Conservation (phyloP, 1,139 yeast genomes). For the Blastobotrys illinoisensis region DNA sequence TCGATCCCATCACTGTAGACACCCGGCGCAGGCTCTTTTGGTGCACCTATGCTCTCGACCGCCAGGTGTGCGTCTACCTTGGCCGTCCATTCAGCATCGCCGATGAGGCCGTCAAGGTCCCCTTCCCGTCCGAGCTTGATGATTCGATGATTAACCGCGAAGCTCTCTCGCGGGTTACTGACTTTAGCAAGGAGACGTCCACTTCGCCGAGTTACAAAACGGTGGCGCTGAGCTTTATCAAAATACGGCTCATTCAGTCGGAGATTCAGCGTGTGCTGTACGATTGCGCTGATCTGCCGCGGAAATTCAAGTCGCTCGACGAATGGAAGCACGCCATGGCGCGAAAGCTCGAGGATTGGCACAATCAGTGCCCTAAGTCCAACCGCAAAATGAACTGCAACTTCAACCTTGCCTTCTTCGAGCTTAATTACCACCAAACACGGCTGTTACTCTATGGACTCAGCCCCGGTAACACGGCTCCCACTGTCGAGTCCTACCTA, state of each 20-base stretch:
- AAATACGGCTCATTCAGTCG: conserved; percentile 67
- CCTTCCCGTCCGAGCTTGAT: conserved; percentile 69
- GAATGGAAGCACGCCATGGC: conserved; percentile 57
- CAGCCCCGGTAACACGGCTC: conserved; percentile 59
- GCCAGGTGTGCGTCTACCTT: conserved; percentile 68
- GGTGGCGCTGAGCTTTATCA: conserved; percentile 60
- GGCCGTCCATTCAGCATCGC: conserved; percentile 74
- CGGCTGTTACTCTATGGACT: conserved; percentile 68
- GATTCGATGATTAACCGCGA: conserved; percentile 53
- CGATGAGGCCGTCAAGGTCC: conserved; percentile 57
- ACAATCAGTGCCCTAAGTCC: conserved; percentile 49
- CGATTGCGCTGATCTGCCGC: conserved; percentile 65
- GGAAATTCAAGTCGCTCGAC: conserved; percentile 48
- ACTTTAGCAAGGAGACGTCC: conserved; percentile 19
- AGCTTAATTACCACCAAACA: conserved; percentile 73
- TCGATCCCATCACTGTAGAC: conserved; percentile 56
- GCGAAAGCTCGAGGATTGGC: conserved; percentile 57
- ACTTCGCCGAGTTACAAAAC: conserved; percentile 56
- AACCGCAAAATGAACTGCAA: conserved; percentile 63
- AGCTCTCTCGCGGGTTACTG: conserved; percentile 24
- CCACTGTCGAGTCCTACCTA: conserved; percentile 48
- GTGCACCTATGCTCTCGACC: conserved; percentile 81
- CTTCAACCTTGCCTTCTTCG: conserved; percentile 64
- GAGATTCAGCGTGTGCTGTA: conserved; percentile 69
- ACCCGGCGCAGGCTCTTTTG: conserved; percentile 75